A percentile compares a stretch with the other conserved stretches of the same genome.
phyloP scores from a whole-genome alignment of 495 filamentous ascomycete species.

The Penicillium longicatenatum region DNA sequence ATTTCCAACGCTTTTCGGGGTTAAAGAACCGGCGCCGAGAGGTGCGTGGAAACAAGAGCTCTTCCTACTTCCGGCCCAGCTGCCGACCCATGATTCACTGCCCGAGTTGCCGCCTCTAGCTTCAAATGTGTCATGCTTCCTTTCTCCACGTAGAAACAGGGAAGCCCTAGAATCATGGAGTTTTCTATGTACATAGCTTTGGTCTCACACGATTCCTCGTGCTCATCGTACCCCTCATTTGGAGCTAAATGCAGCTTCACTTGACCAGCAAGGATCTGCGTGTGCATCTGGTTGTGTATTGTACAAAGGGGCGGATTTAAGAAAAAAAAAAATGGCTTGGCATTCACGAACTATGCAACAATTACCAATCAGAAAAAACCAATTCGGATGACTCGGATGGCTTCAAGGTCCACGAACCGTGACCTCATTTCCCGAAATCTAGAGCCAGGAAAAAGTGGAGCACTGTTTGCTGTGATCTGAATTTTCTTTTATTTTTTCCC shows the following conservation, averaged over 20 bases:
- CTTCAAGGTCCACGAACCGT: constrained; percentile 2
- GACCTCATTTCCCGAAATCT: constrained; percentile 18
- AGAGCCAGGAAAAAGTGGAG: not conserved
- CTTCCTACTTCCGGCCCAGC: not conserved
- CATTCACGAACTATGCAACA: not conserved
- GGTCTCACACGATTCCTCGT: not conserved
- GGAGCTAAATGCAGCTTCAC: not conserved
- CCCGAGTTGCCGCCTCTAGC: constrained; percentile 7
- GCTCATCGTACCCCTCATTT: not conserved
- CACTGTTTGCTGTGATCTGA: not conserved
- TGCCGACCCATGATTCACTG: not conserved
- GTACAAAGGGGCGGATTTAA: not conserved
- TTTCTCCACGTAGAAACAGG: not conserved
- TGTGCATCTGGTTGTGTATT: not conserved
- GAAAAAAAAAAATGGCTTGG: not conserved
- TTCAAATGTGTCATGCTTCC: not conserved
- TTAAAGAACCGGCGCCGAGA: constrained; percentile 29
- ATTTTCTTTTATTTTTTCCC: not conserved
- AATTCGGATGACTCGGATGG: constrained; percentile 26
- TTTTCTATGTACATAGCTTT: not conserved
- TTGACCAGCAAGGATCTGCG: not conserved
- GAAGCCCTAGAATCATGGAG: not conserved
- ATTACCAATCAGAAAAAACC: not conserved
- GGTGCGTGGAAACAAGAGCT: constrained; percentile 37
- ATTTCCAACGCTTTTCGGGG: constrained; percentile 36